phyloP scores from a whole-genome alignment of 2,329 filamentous ascomycete species.

The Apiospora sp. region DNA sequence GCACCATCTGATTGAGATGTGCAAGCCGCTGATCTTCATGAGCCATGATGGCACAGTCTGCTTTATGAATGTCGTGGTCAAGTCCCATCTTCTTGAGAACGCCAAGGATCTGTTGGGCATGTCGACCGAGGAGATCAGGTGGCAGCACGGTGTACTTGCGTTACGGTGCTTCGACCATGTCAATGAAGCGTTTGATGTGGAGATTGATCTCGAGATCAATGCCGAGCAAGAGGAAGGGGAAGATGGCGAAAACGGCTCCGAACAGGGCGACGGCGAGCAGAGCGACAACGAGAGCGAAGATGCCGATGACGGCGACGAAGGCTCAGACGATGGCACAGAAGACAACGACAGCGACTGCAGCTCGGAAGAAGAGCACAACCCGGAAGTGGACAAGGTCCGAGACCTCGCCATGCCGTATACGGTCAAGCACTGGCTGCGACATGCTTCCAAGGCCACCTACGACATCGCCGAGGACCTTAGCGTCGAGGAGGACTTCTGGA shows the following conservation, averaged over 20 bases:
- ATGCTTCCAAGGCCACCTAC: constrained; percentile 50
- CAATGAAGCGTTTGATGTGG: constrained; percentile 25
- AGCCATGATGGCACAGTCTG: constrained; percentile 35
- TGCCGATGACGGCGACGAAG: constrained; percentile 4
- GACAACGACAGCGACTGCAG: constrained; percentile 26
- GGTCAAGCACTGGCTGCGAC: constrained; percentile 51
- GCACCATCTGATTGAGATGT: constrained; percentile 45
- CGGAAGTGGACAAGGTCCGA: constrained; percentile 39
- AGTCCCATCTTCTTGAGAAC: constrained; percentile 49
- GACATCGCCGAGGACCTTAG: constrained; percentile 52
- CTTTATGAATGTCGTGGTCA: constrained; percentile 47
- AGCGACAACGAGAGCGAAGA: constrained; percentile 21
- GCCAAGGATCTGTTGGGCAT: constrained; percentile 45
- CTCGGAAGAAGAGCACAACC: constrained; percentile 38
- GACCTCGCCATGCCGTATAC: constrained; percentile 44
- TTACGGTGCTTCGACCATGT: constrained; percentile 37
- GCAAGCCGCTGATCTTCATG: constrained; percentile 45
- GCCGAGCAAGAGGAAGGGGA: constrained; percentile 27
- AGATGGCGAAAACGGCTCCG: background rate
- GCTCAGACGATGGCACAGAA: constrained; percentile 19
- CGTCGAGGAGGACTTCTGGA: constrained; percentile 49
- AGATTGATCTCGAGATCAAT: constrained; percentile 14
- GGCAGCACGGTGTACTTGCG: constrained; percentile 52
- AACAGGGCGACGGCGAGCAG: background rate
- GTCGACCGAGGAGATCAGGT: constrained; percentile 47